These are phyloP conservation scores for Tirmania nivea DNA, from an alignment of 495 filamentous ascomycete species.

Conservation along the genomic window DNA sequence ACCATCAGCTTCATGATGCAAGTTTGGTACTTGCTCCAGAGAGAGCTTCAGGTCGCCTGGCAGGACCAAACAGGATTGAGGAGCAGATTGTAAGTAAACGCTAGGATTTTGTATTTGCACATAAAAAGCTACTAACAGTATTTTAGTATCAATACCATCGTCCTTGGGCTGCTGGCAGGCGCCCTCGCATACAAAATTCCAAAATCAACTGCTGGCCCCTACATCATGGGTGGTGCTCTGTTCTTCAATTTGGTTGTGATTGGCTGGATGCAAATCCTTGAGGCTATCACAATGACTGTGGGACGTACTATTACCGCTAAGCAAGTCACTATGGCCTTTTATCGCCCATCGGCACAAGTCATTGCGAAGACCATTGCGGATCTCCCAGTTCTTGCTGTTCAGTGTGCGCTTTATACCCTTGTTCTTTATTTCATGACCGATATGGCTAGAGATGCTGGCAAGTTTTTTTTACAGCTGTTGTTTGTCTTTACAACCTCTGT, in stretches of 20 bases:
- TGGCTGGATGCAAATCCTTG: constrained; percentile 22
- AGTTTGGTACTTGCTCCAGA: constrained; percentile 40
- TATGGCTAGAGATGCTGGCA: constrained; percentile 29
- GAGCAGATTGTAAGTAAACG: constrained; percentile 36
- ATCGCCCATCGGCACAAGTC: constrained; percentile 46
- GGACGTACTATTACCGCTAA: constrained; percentile 45
- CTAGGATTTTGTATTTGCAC: too few relatives aligned
- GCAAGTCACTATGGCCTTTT: constrained; percentile 50
- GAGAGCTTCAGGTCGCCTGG: constrained; percentile 55
- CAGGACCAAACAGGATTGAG: constrained; percentile 52
- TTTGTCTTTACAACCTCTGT: constrained; percentile 33
- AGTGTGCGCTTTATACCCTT: constrained; percentile 41
- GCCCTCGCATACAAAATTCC: constrained; percentile 54
- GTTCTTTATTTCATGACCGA: constrained; percentile 46
- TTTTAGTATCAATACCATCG: constrained; percentile 37
- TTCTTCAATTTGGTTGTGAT: constrained; percentile 37
- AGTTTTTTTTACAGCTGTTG: constrained; percentile 62
- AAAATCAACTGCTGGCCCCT: constrained; percentile 30
- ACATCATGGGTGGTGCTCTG: constrained; percentile 32
- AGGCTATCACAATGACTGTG: constrained; percentile 17
- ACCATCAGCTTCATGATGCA: constrained; percentile 38
- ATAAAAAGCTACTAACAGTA: not conserved
- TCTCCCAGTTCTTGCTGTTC: constrained; percentile 39
- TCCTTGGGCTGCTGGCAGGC: constrained; percentile 52
- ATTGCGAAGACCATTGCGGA: constrained; percentile 50